These are phyloP conservation scores for Podila epigama DNA, from an alignment of 192 early-diverging fungal species.

Conservation along the genomic window DNA sequence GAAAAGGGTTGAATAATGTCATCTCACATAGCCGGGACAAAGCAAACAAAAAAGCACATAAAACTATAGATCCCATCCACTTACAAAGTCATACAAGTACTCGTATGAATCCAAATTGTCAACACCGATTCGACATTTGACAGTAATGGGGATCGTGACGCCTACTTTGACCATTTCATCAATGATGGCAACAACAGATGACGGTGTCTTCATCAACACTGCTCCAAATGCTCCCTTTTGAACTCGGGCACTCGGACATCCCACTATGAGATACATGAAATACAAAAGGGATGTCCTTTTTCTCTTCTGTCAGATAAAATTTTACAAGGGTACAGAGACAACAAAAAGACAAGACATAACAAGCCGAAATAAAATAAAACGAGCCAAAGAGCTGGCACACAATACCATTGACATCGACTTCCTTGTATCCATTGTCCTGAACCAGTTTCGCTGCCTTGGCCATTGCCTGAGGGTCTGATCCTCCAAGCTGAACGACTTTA, in stretches of 20 bases:
- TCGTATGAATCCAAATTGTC: slow-evolving; percentile 71
- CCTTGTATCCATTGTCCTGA: slow-evolving; percentile 61
- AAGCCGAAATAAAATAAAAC: neutral
- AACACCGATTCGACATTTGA: slow-evolving; percentile 83
- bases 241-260: slow-evolving; percentile 76
- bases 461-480: slow-evolving; percentile 56
- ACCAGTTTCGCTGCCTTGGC: slow-evolving; percentile 59
- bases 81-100: slow-evolving; percentile 61
- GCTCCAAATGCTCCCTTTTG: slow-evolving; percentile 74
- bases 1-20: neutral
- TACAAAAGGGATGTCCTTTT: neutral
- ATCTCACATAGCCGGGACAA: too few species aligned
- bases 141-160: slow-evolving; percentile 61
- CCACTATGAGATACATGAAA: slow-evolving; percentile 35
- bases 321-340: neutral
- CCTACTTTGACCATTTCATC: slow-evolving; percentile 57
- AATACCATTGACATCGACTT: slow-evolving; percentile 71
- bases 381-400: neutral
- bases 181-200: slow-evolving; percentile 61
- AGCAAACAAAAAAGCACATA: too few species aligned
- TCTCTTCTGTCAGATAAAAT: too few species aligned
- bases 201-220: slow-evolving; percentile 73
- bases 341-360: neutral
- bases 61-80: too few species aligned
- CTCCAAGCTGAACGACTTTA: slow-evolving; percentile 67